Conservation (phyloP, 768 basidiomycete species). For the Calocybe cyanea region DNA sequence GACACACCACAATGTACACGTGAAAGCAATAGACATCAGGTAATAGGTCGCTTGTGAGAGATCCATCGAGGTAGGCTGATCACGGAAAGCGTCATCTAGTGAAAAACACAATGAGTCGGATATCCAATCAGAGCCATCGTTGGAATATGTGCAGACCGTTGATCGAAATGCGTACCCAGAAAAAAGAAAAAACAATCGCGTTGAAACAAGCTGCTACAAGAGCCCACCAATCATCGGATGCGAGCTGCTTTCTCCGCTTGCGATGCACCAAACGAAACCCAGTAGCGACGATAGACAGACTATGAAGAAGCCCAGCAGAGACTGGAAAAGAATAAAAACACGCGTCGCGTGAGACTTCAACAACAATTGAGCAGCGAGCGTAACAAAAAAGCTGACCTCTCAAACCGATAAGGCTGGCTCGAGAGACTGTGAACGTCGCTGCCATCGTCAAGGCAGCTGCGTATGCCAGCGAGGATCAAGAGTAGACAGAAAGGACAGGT, state of each 20-base stretch:
- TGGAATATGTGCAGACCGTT: constrained; percentile 6
- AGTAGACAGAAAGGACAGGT: too few relatives aligned
- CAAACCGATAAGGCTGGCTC: not conserved
- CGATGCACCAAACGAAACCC: constrained; percentile 8
- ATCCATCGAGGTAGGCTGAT: not conserved
- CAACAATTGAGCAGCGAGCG: not conserved
- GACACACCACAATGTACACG: constrained; percentile 16
- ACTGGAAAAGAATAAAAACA: not conserved
- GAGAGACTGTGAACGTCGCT: not conserved
- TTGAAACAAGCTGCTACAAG: constrained; percentile 11
- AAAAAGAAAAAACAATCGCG: constrained; percentile 7
- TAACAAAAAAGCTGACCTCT: not conserved
- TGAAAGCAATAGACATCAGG: constrained; percentile 10
- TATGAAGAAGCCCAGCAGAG: constrained; percentile 4
- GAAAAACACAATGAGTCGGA: not conserved
- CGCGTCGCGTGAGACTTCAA: too few relatives aligned
- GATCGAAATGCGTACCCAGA: constrained; percentile 4
- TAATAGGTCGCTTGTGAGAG: constrained; percentile 2
- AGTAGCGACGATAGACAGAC: constrained; percentile 6
- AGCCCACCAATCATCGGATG: constrained; percentile 15
- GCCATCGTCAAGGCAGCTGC: too few relatives aligned
- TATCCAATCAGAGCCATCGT: too few relatives aligned
- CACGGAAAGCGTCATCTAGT: not conserved
- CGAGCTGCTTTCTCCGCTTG: constrained; percentile 8
- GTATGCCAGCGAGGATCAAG: too few relatives aligned